Base-by-base conservation (phyloP, 192 early-diverging fungal genomes). In the Mortierella alpina region DNA sequence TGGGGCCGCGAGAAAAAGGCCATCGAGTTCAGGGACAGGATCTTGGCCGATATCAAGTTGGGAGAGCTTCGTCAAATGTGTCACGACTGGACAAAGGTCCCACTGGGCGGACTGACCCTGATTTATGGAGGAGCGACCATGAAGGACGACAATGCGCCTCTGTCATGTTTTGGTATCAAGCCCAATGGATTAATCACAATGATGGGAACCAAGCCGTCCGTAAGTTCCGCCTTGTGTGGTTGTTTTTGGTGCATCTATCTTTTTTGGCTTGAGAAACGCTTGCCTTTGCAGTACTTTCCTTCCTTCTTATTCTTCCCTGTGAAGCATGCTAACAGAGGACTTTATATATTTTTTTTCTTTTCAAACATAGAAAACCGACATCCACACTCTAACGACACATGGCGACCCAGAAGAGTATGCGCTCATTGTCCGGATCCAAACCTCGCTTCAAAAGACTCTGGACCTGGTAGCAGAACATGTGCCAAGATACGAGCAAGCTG, bases 101-200 rank as follows among this genome's bases (percentile, higher is more conserved):
- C 77, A 8, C 31, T 72, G 0, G 69, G 70, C 9, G 77, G 77
- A 10, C 46, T 80, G 46, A 80, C 77, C 15, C 41, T 80, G 77
- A 80, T 80, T 45, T 80, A 67, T 64, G 64, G 65, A 18, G 77
- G 77, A 3, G 93, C 91, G 6, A 89, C 89, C 12, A 90, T 95
- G 85, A 95, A 93, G 82, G 93, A 95, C 61, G 91, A 93, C 63
- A 84, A 83, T 63, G 89, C 91, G 0, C 87, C 85, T 17, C 66
- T 94, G 62, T 84, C 85, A 2, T 87, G 88, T 55, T 94, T 95
- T 68, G 94, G 95, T 18, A 86, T 98, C 54, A 89, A 90, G 14
- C 87, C 88, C 9, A 90, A 91, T 22, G 91, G 92, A 0, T 89
- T 90, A 73, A 84, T 98, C 40, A 85, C 92, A 68, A 85, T 98